Evolutionary conservation across 495 filamentous ascomycete species (phyloP).

Genomic region (Arthonia radiata): DNA sequence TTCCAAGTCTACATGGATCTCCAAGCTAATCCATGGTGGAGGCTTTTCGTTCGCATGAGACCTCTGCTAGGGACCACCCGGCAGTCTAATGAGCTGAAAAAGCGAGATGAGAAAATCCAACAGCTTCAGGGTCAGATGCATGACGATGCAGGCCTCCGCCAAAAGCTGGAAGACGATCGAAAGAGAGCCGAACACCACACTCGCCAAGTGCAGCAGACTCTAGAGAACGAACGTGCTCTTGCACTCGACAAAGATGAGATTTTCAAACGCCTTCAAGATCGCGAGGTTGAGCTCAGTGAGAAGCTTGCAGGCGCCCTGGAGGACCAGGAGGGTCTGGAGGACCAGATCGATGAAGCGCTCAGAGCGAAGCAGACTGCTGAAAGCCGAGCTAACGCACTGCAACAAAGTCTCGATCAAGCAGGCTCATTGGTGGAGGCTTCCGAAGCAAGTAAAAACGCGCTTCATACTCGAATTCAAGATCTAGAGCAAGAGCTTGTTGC

Average conservation of each 20-base stretch:
- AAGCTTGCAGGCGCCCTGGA: conserved; percentile 82
- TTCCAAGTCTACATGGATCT: conserved; percentile 73
- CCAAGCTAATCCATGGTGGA: conserved; percentile 88
- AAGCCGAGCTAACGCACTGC: conserved; percentile 53
- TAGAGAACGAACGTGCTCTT: conserved; percentile 84
- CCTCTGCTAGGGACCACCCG: conserved; percentile 78
- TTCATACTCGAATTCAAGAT: conserved; percentile 37
- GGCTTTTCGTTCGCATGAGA: conserved; percentile 83
- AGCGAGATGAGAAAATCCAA: conserved; percentile 76
- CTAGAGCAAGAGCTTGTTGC: conserved; percentile 43
- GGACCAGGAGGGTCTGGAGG: conserved; percentile 83
- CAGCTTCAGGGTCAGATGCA: conserved; percentile 64
- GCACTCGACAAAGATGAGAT: conserved; percentile 97
- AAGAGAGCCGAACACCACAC: conserved; percentile 70
- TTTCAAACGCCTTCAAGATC: conserved; percentile 73
- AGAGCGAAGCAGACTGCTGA: conserved; percentile 75
- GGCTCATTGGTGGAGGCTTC: conserved; percentile 61
- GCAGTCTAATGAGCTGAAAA: conserved; percentile 77
- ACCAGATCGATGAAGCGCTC: conserved; percentile 74
- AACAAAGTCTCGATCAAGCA: conserved; percentile 72
- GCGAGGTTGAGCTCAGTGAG: conserved; percentile 72
- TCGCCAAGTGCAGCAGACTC: conserved; percentile 64
- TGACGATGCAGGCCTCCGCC: conserved; percentile 44
- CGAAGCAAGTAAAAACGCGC: conserved; percentile 58
- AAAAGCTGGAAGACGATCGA: conserved; percentile 74